Base-by-base conservation (phyloP, 768 basidiomycete species). In the Naganishia vaughanmartiniae region DNA sequence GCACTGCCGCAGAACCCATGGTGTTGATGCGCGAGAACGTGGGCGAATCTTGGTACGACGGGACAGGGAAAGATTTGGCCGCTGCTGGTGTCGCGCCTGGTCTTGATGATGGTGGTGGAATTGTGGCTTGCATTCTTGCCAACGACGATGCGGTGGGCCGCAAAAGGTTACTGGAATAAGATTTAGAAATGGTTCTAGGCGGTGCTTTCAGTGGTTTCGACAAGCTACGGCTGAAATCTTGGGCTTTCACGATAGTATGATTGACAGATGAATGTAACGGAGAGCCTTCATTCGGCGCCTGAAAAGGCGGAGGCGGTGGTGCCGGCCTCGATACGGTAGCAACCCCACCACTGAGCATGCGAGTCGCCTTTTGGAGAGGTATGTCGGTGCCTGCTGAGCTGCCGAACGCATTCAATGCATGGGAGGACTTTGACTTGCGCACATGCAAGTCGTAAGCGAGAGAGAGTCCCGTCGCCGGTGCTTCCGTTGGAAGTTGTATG, bases 81-180 rank as follows among this genome's bases (percentile, higher is more conserved):
- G 26, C 42, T n/a, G 36, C 26, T 10, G 60, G 24, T 4, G 36
- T 63, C 42, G 39, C n/a, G 21, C 48, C 48, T 2, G 1, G 48
- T n/a, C 48, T n/a, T 19, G 60, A 46, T 19, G 60, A 46, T 28
- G 60, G 60, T 9, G 60, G 60, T 42, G 39, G 60, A 14, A 63
- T 42, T 4, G 60, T 63, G 46, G 60, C 60, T 45, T 63, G 60
- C 60, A 63, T 63, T 19, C 60, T 63, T 30, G 60, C 60, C n/a
- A 63, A 45, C 1, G 60, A 63, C 2, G 60, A 63, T 21, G 60
- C 60, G 21, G 60, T 63, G 19, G 60, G 60, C 11, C 60, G 60
- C 2, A 63, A 42, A 1, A 63, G 60, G 17, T 30, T 63, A 30
- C 60, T 63, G 30, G 60, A 63, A 17, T 63, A 42, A 7, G 60